Conservation (phyloP, 2,329 filamentous ascomycete genomes). For the Fusarium concolor region DNA sequence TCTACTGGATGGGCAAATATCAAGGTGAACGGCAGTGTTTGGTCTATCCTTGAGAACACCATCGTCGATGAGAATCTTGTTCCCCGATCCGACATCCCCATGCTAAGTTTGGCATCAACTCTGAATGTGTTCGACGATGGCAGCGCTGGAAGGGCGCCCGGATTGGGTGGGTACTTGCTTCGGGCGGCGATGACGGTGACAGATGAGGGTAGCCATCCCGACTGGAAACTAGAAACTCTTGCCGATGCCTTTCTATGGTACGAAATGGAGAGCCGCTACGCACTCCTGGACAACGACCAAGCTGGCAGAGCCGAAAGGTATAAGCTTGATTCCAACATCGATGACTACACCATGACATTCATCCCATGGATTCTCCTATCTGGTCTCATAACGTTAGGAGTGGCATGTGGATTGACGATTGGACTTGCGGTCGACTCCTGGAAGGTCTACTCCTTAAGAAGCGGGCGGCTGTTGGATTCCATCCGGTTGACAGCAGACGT, state of each 20-base stretch:
- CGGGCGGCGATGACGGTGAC: neutral
- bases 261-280: neutral
- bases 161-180: constrained; percentile 19
- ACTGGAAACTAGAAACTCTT: constrained; percentile 22
- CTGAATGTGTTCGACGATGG: neutral
- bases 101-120: neutral
- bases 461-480: constrained; percentile 16
- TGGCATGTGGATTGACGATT: constrained; percentile 18
- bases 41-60: neutral
- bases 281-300: neutral
- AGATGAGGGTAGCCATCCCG: neutral
- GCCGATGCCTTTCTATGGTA: constrained; percentile 30
- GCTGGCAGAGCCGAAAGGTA: neutral
- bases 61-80: neutral
- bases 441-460: constrained; percentile 23
- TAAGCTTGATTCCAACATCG: constrained; percentile 3
- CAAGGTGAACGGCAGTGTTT: constrained; percentile 13
- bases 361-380: constrained; percentile 30
- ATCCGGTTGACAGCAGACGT: constrained; percentile 31
- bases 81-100: neutral
- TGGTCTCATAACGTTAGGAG: constrained; percentile 18
- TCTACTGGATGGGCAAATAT: constrained; percentile 17
- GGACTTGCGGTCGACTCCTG: constrained; percentile 24
- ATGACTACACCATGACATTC: constrained; percentile 31
- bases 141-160: neutral